Percentiles rank a stretch among this genome's conserved stretches.
Conservation (phyloP, 768 basidiomycete genomes). For the Pleurotus tuber-regium region DNA sequence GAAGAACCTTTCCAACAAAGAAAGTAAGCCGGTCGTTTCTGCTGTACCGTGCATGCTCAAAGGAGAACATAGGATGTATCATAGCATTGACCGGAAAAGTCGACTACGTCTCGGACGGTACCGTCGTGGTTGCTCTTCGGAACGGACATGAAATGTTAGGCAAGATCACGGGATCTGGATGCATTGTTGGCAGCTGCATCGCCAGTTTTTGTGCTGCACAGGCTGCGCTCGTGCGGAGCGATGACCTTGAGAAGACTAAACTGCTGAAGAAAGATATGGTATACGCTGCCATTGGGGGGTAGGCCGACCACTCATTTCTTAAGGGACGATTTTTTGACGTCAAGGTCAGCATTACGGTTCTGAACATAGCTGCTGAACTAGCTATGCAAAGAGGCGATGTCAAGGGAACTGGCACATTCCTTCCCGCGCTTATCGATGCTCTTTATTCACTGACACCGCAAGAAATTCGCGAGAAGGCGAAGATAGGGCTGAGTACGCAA, state of each 20-base stretch:
- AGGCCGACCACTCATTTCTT: conserved; percentile 20
- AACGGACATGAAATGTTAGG: conserved; percentile 79
- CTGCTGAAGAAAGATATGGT: conserved; percentile 80
- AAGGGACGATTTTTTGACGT: conserved; percentile 9
- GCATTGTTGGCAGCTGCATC: conserved; percentile 74
- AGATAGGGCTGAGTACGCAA: neutral
- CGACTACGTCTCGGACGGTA: conserved; percentile 87
- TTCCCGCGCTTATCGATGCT: conserved; percentile 61
- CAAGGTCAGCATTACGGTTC: conserved; percentile 45
- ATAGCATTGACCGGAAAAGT: conserved; percentile 75
- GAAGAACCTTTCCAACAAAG: conserved; percentile 61
- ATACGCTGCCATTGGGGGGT: conserved; percentile 76
- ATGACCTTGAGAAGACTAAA: conserved; percentile 30
- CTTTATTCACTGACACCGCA: conserved; percentile 38
- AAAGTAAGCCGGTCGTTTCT: conserved; percentile 51
- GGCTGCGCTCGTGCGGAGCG: conserved; percentile 33
- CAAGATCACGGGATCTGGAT: conserved; percentile 88
- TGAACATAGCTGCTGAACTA: conserved; percentile 62
- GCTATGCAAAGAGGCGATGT: conserved; percentile 48
- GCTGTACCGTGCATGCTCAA: neutral
- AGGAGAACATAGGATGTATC: conserved; percentile 60
- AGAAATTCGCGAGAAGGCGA: conserved; percentile 20
- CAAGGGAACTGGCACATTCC: conserved; percentile 63
- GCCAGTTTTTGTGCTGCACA: conserved; percentile 81
- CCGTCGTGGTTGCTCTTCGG: conserved; percentile 56